Conservation (phyloP, 2,329 filamentous ascomycete genomes). For the Bipolaris sorokiniana region DNA sequence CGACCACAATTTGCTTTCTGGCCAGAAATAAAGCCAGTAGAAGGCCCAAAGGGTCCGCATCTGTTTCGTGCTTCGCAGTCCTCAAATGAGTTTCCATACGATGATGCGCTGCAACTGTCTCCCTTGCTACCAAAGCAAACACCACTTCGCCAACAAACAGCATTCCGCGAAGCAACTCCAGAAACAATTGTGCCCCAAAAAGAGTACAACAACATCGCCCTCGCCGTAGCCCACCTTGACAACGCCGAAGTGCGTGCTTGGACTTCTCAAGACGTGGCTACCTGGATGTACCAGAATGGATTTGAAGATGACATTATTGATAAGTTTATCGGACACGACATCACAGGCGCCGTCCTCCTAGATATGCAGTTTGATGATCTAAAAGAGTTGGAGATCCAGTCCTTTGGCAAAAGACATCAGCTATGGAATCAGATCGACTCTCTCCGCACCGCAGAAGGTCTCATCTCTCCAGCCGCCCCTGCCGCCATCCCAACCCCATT, state of each 20-base stretch:
- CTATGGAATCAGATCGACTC: constrained; percentile 80
- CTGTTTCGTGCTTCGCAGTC: constrained; percentile 77
- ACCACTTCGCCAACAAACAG: constrained; percentile 51
- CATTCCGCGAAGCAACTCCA: constrained; percentile 48
- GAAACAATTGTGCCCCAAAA: constrained; percentile 46
- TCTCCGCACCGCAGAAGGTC: constrained; percentile 60
- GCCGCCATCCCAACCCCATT: constrained; percentile 57
- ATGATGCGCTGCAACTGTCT: constrained; percentile 69
- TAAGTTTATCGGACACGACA: constrained; percentile 89
- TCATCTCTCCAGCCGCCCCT: constrained; percentile 49
- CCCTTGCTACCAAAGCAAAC: constrained; percentile 72
- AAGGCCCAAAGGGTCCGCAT: constrained; percentile 85
- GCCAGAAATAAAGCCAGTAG: constrained; percentile 68
- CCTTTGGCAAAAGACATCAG: constrained; percentile 79
- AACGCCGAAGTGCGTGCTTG: constrained; percentile 67
- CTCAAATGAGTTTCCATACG: constrained; percentile 59
- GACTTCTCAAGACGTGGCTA: constrained; percentile 77
- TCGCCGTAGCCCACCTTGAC: constrained; percentile 63
- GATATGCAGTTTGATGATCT: constrained; percentile 91
- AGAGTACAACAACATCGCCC: constrained; percentile 60
- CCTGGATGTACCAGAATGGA: constrained; percentile 84
- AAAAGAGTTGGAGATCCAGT: constrained; percentile 79
- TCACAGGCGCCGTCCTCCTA: constrained; percentile 83
- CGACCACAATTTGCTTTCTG: constrained; percentile 66
- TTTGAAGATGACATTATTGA: constrained; percentile 79